Conservation (phyloP, 2,329 filamentous ascomycete genomes). For the Verticillium zaregamsianum region DNA sequence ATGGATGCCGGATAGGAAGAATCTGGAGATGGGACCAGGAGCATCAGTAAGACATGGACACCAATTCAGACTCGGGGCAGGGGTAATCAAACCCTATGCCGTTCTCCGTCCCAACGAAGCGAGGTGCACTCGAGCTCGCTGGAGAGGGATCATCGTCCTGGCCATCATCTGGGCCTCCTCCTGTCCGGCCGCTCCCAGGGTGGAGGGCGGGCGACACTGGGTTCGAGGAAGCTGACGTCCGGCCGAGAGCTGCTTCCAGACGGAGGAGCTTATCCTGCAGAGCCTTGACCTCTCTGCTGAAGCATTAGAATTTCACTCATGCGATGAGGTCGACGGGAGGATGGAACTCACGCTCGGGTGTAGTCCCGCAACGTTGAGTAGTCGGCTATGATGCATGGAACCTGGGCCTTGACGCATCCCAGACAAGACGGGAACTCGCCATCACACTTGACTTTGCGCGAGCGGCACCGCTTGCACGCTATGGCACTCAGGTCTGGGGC, state of each 20-base stretch:
- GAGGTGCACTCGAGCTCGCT: too few species aligned
- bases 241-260: neutral
- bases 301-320: too few species aligned
- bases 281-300: neutral
- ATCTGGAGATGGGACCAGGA: too few species aligned
- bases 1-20: too few species aligned
- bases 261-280: neutral
- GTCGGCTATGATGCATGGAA: conserved; percentile 2
- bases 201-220: neutral
- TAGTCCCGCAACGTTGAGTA: conserved; percentile 1
- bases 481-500: neutral
- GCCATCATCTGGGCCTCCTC: neutral
- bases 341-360: neutral
- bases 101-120: neutral
- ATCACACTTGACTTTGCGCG: conserved; percentile 1
- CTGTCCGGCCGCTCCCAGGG: neutral
- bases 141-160: too few species aligned
- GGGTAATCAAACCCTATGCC: too few species aligned
- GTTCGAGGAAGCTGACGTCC: neutral
- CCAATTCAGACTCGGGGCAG: too few species aligned
- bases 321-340: too few species aligned
- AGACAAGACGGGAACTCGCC: conserved; percentile 4
- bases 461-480: neutral
- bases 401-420: neutral
- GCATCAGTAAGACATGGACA: neutral